These are phyloP conservation scores for Hamamelis virginiana DNA, from an alignment of 164 flowering plant species.

Conservation along the genomic window DNA sequence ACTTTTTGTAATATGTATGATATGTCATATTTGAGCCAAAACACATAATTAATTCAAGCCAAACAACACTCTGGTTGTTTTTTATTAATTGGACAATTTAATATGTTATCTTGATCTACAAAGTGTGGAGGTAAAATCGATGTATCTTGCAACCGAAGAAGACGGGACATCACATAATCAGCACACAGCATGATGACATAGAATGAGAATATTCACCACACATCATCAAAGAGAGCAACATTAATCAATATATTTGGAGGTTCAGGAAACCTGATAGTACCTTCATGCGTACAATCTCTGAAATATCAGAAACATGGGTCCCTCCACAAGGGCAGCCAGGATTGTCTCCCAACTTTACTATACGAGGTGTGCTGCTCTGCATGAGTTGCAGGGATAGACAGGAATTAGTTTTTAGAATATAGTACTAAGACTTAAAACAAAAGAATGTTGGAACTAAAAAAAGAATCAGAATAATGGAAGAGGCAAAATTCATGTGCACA, in stretches of 20 bases:
- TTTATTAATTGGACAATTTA: no score
- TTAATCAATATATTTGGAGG: not conserved
- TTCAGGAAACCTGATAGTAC: constrained; percentile 19
- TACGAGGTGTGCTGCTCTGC: constrained; percentile 77
- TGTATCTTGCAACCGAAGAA: no score
- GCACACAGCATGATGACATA: not conserved
- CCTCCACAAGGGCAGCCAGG: constrained; percentile 98
- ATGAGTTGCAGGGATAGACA: constrained; percentile 16
- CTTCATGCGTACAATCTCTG: constrained; percentile 67
- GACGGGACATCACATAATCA: no score
- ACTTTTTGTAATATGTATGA: no score
- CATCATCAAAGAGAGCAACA: not conserved
- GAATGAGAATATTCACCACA: not conserved
- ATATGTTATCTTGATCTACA: no score
- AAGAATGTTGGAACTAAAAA: not conserved
- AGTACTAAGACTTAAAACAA: not conserved
- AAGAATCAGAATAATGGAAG: not conserved
- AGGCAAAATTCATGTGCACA: not conserved
- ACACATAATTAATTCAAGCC: no score
- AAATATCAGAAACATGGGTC: constrained; percentile 79
- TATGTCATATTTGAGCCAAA: no score
- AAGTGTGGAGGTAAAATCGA: no score
- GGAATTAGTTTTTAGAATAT: not conserved
- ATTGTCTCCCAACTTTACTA: constrained; percentile 57
- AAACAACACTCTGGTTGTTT: no score